Conservation (phyloP, 2,329 filamentous ascomycete genomes). For the Aspergillus melleus region DNA sequence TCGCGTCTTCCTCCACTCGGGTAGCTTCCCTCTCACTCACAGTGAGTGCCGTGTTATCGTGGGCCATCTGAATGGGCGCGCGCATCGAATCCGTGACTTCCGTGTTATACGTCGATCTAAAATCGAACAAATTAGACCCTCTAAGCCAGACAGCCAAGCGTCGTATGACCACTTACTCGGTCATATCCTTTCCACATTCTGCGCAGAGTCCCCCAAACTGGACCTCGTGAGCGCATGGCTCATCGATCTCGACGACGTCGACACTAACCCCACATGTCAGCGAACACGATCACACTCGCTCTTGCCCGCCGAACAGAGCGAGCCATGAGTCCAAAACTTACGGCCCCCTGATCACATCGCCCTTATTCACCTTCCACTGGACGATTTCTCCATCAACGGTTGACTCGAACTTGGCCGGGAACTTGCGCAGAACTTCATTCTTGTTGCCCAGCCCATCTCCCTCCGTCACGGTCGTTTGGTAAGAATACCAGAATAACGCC, state of each 20-base stretch:
- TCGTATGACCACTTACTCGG: slow-evolving; percentile 56
- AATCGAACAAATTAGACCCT: neutral
- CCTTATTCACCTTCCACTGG: slow-evolving; percentile 67
- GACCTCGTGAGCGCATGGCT: slow-evolving; percentile 85
- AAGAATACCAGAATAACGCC: slow-evolving; percentile 82
- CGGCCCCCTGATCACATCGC: slow-evolving; percentile 45
- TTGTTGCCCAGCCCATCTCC: slow-evolving; percentile 73
- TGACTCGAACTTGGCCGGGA: slow-evolving; percentile 77
- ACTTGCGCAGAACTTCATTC: slow-evolving; percentile 66
- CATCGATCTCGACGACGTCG: slow-evolving; percentile 73
- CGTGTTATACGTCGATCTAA: slow-evolving; percentile 72
- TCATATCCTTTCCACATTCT: slow-evolving; percentile 95
- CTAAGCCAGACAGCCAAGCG: slow-evolving; percentile 1
- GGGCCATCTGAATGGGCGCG: slow-evolving; percentile 91
- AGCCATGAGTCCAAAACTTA: slow-evolving; percentile 28
- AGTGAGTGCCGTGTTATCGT: slow-evolving; percentile 83
- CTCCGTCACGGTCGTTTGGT: slow-evolving; percentile 69
- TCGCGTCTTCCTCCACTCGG: slow-evolving; percentile 80
- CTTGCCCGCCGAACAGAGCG: neutral
- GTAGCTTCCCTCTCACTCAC: slow-evolving; percentile 81
- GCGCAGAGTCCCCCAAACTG: slow-evolving; percentile 91
- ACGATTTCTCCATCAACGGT: slow-evolving; percentile 77
- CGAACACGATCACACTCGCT: neutral
- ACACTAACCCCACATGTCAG: slow-evolving; percentile 42
- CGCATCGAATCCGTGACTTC: slow-evolving; percentile 76